These are phyloP conservation scores for Lactarius psammicola DNA, from an alignment of 768 basidiomycete genomes.

Conservation along the genomic window DNA sequence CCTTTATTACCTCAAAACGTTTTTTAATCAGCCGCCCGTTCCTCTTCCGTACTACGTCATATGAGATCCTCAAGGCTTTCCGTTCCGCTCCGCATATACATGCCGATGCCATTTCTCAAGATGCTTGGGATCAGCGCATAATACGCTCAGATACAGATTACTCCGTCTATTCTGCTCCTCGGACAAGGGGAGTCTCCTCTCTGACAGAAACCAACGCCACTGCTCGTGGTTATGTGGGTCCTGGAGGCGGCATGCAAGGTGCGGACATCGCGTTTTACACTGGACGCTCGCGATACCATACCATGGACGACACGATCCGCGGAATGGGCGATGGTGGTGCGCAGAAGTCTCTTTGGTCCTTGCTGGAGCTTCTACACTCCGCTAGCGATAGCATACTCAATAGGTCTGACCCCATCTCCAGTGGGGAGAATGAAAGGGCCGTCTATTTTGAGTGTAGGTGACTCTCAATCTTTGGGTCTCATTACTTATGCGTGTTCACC, in stretches of 20 bases:
- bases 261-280: slow-evolving; percentile 80
- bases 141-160: slow-evolving; percentile 75
- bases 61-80: slow-evolving; percentile 56
- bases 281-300: slow-evolving; percentile 74
- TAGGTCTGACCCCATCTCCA: slow-evolving; percentile 29
- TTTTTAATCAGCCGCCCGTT: slow-evolving; percentile 57
- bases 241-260: slow-evolving; percentile 53
- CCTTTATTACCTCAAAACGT: slow-evolving; percentile 10
- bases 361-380: slow-evolving; percentile 65
- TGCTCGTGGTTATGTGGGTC: slow-evolving; percentile 13
- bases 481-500: slow-evolving; percentile 4
- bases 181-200: not conserved
- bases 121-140: slow-evolving; percentile 63
- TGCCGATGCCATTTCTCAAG: slow-evolving; percentile 65
- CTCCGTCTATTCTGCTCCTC: slow-evolving; percentile 52
- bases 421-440: slow-evolving; percentile 33
- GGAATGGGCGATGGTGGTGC: slow-evolving; percentile 50
- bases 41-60: slow-evolving; percentile 69
- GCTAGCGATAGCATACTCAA: slow-evolving; percentile 58
- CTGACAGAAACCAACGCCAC: not conserved
- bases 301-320: slow-evolving; percentile 65
- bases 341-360: slow-evolving; percentile 65
- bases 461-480: not conserved
- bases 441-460: slow-evolving; percentile 76
- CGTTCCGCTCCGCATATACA: slow-evolving; percentile 62